Conservation (phyloP, 306 rosid species). For the Amphicarpaea edgeworthii region DNA sequence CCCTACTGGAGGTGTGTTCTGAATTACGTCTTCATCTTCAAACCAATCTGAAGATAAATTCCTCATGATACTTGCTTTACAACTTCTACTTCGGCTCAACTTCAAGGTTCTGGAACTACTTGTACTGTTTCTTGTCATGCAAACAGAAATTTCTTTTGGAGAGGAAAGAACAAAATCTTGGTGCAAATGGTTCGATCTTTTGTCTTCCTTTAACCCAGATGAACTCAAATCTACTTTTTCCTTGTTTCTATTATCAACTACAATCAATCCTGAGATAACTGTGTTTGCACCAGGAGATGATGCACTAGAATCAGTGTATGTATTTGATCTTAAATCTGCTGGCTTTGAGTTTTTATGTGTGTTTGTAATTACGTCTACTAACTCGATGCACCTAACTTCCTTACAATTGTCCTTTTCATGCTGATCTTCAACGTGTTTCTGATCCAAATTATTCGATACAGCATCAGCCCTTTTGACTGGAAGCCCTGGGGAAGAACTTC, state of each 20-base stretch:
- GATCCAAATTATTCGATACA: constrained; percentile 49
- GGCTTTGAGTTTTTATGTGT: constrained; percentile 50
- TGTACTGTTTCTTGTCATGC: constrained; percentile 46
- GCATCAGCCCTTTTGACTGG: constrained; percentile 49
- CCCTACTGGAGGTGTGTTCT: constrained; percentile 66
- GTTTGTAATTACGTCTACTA: constrained; percentile 55
- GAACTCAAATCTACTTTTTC: constrained; percentile 49
- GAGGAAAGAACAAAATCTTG: constrained; percentile 55
- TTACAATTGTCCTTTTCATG: constrained; percentile 67
- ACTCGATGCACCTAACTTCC: constrained; percentile 87
- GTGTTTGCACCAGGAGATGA: constrained; percentile 64
- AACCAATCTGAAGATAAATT: constrained; percentile 58
- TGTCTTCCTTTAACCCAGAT: constrained; percentile 56
- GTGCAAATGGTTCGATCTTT: constrained; percentile 42
- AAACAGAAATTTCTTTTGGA: constrained; percentile 57
- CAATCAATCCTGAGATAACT: constrained; percentile 50
- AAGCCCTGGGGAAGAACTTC: constrained; percentile 54
- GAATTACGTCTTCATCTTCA: constrained; percentile 59
- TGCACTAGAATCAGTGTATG: constrained; percentile 54
- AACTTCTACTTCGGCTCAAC: constrained; percentile 76
- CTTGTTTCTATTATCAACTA: constrained; percentile 52
- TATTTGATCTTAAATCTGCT: constrained; percentile 55
- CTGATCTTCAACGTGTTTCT: constrained; percentile 61
- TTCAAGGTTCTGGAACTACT: constrained; percentile 51
- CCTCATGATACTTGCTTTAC: constrained; percentile 72